Base-by-base conservation (phyloP, 2,329 filamentous ascomycete species). In the Aspergillus fischeri region DNA sequence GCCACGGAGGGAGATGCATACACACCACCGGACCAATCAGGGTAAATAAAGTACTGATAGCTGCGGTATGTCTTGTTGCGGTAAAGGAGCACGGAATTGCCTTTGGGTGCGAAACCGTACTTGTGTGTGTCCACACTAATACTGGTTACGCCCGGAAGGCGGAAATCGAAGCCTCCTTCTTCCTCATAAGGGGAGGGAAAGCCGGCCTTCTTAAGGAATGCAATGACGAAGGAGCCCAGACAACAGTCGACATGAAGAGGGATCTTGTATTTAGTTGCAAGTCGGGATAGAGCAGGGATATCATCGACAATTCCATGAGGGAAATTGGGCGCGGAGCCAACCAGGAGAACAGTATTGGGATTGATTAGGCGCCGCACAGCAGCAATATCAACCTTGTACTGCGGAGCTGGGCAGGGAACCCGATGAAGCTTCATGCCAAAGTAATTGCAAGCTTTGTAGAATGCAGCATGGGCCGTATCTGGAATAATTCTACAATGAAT, bases 121-220 rank as follows among this genome's bases (percentile, higher is more conserved):
- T 99, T 99, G 83, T 99, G 94, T 2, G 94, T 99, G 73, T 99
- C 94, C 74, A 92, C 95, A 64, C 87, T 92, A 74, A 99, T 97
- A 74, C 89, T 93, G 3, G 93, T 97, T 41, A 99, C 94, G 66
- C 94, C 94, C 65, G 90, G 91, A 58, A 95, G 86, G 55, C 90
- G 86, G 84, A 99, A 99, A 75, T 99, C 94, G 71, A 97, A 97
- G 4, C 86, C 86, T 65, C 89, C 86, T 24, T 89, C 84, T 61
- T 95, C 91, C 53, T 77, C 77, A 54, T 77, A 79, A 1, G 77
- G 77, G 14, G 75, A 78, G 8, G 76, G 73, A 74, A 96, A 97
- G 48, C 94, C 94, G n/a, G 94, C 92, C 70, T 90, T 90, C 62
- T 92, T 87, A 47, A 99, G 88, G 79, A 93, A 91, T 1, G 94